Base-by-base conservation (phyloP, 2,329 filamentous ascomycete genomes). In the Pseudophaeomoniella oleicola region DNA sequence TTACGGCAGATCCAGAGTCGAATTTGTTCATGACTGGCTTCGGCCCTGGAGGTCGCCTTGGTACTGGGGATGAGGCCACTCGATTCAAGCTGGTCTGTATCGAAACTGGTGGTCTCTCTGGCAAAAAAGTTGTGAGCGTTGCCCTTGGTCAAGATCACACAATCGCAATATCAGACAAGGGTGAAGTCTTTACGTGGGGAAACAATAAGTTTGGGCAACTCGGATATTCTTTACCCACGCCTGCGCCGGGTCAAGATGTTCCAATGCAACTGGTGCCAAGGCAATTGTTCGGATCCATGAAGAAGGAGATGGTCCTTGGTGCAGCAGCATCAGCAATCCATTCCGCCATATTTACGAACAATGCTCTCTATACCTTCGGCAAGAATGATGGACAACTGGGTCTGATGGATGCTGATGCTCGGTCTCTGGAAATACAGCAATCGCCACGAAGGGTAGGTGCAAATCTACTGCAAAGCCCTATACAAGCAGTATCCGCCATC, bases 101-200 rank as follows among this genome's bases (percentile, higher is more conserved):
- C 2, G 79, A 87, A 51, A 76, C 76, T 1, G 81, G 81, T 2
- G 72, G 67, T 1, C 62, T 94, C 3, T 64, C 71, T 1, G 80
- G 83, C 36, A 87, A 78, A 53, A 82, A 76, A 47, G 69, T 94
- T 4, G 63, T 71, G 2, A 72, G 76, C n/a, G 70, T 94, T 33
- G 85, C 86, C 2, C 67, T 98, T 3, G 90, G 90, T 1, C 84
- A 92, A 52, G 90, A 94, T 46, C 90, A 98, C 54, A 83, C 81
- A 3, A 67, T 98, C 54, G 88, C 85, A 1, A 65, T 96, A 4
- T 81, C 83, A 3, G 77, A 77, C n/a, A 70, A 78, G 37, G 88
- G 90, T n/a, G 84, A 92, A 46, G 73, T 94, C 4, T 94, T 84
- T 66, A 90, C 85, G 2, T 98, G 90, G 90, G 90, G 90, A 5